A percentile compares a stretch with the other conserved stretches of the same genome.
phyloP scores from a whole-genome alignment of 352 stramenopile species.

The Phytophthora citrophthora region DNA sequence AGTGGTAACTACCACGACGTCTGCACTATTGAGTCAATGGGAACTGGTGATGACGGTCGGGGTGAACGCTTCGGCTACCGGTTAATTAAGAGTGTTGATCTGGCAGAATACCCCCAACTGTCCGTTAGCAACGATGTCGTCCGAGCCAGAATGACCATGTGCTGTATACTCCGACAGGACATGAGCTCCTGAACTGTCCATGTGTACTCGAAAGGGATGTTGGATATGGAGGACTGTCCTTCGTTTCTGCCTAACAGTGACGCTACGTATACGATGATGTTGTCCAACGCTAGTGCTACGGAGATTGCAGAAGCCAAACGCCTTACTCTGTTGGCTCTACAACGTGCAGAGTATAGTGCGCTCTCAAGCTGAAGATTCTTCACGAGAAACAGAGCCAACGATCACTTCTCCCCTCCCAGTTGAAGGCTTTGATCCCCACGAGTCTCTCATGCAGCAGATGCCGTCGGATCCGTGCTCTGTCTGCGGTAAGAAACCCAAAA shows the following conservation, averaged over 20 bases:
- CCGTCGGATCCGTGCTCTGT: conserved; percentile 17
- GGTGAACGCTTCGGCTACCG: conserved; percentile 42
- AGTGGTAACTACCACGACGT: conserved; percentile 39
- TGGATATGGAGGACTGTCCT: conserved; percentile 21
- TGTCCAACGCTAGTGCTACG: conserved; percentile 18
- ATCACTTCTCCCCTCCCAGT: conserved; percentile 6
- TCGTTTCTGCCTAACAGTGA: conserved; percentile 22
- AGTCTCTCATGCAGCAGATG: conserved; percentile 16
- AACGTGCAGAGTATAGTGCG: conserved; percentile 12
- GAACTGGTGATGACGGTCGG: conserved; percentile 21
- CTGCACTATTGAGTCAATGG: conserved; percentile 45
- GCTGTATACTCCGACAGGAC: conserved; percentile 33
- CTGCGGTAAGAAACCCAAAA: conserved; percentile 22
- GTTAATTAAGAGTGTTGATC: conserved; percentile 40
- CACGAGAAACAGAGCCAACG: conserved; percentile 17
- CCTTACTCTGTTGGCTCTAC: conserved; percentile 28
- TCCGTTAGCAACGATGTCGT: conserved; percentile 21
- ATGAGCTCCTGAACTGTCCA: conserved; percentile 16
- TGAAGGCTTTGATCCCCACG: not conserved
- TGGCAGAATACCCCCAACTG: conserved; percentile 36
- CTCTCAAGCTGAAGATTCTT: conserved; percentile 9
- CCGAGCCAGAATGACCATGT: conserved; percentile 36
- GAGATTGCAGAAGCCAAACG: conserved; percentile 36
- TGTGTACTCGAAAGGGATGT: conserved; percentile 32
- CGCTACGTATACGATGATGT: conserved; percentile 19